These are phyloP conservation scores for Dichotomopilus funicola DNA, from an alignment of 2,329 filamentous ascomycete genomes.

Conservation along the genomic window DNA sequence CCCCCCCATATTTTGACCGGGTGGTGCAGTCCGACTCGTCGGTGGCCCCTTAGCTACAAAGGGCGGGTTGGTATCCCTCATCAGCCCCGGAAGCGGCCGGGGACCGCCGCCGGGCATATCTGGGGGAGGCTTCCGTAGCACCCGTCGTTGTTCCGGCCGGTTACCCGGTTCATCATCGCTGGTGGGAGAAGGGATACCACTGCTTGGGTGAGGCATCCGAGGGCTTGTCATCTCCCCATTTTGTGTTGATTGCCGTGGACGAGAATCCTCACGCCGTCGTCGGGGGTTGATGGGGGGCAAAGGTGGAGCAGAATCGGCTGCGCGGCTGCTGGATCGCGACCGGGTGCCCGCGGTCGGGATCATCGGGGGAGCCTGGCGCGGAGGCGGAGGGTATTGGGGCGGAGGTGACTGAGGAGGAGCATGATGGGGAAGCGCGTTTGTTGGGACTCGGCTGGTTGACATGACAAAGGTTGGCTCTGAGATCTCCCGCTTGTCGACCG, in stretches of 20 bases:
- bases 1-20: constrained; percentile 24
- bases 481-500: constrained; percentile 42
- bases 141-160: constrained; percentile 33
- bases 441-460: constrained; percentile 40
- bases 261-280: constrained; percentile 36
- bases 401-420: not conserved
- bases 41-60: constrained; percentile 29
- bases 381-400: constrained; percentile 14
- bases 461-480: constrained; percentile 45
- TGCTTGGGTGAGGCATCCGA: constrained; percentile 26
- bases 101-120: constrained; percentile 30
- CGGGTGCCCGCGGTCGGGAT: constrained; percentile 28
- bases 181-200: constrained; percentile 18
- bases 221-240: constrained; percentile 29
- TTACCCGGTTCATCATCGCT: constrained; percentile 37
- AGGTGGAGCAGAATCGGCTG: constrained; percentile 37
- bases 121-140: constrained; percentile 38
- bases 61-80: constrained; percentile 25
- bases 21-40: constrained; percentile 28
- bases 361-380: constrained; percentile 20
- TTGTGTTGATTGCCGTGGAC: constrained; percentile 34
- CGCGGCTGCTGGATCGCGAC: constrained; percentile 33
- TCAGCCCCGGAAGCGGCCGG: constrained; percentile 14
- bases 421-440: constrained; percentile 33
- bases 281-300: constrained; percentile 55